These are phyloP conservation scores for Picea sitchensis DNA, from an alignment of 75 land plant species.

Conservation along the genomic window DNA sequence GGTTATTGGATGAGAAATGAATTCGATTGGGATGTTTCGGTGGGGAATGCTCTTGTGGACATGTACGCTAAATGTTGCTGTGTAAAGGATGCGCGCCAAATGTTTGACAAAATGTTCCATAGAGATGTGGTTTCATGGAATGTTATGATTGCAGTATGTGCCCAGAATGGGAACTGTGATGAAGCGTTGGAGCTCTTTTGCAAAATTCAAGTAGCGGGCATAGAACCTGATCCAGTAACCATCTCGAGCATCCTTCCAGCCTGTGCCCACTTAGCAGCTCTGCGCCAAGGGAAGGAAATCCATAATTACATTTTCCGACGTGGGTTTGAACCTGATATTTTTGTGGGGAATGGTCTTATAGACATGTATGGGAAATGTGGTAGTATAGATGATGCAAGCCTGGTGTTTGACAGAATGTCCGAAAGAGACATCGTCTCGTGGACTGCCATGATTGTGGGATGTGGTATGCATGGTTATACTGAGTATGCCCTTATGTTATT, in stretches of 20 bases:
- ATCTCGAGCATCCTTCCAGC: constrained; percentile 33
- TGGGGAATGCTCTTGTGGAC: constrained; percentile 9
- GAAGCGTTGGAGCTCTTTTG: constrained; percentile 2
- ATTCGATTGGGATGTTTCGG: constrained; percentile 13
- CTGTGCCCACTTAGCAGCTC: constrained; percentile 13
- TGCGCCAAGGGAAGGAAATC: constrained; percentile 22
- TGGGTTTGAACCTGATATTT: constrained; percentile 22
- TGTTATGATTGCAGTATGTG: neutral
- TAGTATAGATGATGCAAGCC: constrained; percentile 24
- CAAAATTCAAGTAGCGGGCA: neutral
- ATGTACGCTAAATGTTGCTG: constrained; percentile 13
- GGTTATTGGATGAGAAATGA: neutral
- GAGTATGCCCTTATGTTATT: constrained; percentile 33
- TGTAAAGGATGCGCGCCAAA: constrained; percentile 12
- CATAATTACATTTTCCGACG: constrained; percentile 33
- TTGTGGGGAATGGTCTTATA: constrained; percentile 54
- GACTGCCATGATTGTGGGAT: constrained; percentile 37
- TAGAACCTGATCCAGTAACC: neutral
- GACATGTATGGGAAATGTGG: constrained; percentile 41
- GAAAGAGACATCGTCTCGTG: constrained; percentile 39
- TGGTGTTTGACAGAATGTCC: constrained; percentile 42
- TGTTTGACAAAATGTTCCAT: constrained; percentile 14
- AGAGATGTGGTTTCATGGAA: constrained; percentile 5
- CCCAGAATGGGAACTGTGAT: neutral
- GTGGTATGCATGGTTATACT: constrained; percentile 16